Base-by-base conservation (phyloP, 345 rosid genomes). In the Salix suchowensis region DNA sequence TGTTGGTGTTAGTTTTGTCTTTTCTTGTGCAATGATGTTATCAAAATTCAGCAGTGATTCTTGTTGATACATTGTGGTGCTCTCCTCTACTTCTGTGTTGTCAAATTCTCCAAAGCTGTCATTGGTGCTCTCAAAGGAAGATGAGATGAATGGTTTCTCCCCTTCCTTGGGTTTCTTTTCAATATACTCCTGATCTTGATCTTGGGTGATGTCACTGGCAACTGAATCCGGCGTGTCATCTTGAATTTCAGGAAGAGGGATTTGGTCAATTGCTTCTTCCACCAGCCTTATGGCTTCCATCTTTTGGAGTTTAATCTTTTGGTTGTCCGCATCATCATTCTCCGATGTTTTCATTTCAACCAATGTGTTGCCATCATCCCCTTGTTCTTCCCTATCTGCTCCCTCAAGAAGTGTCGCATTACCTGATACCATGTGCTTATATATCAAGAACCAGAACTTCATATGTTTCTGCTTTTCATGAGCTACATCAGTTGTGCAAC, bases 231-330 rank as follows among this genome's bases (percentile, higher is more conserved):
- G 84, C 19, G 90, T 84, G 72, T 82, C 82, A 55, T 88, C 92
- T 37, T 85, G 93, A 37, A 82, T 86, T 70, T 91, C 96, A 70
- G 86, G 78, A 26, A 71, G 85, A 39, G 91, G 94, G 73, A 92
- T 92, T 79, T 85, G 90, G 82, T 94, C 98, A 15, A 94, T 92
- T 67, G 94, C 98, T 74, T 94, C 87, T 85, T 92, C 94, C 37
- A 94, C 90, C 66, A 94, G 86, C 80, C 87, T 90, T 75, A 94
- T 85, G 70, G 97, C 94, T 89, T 94, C 94, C 7, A 81, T 85
- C 74, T 88, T 82, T 79, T 80, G 75, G 74, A 73, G 68, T 74
- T 87, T 84, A 58, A 82, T 76, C 69, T 76, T 82, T 80, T 68
- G 85, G 65, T 72, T 68, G 66, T 79, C 86, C 71, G 76, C 66